phyloP scores from a whole-genome alignment of 106 monocot genomes.

The Phalaenopsis equestris region DNA sequence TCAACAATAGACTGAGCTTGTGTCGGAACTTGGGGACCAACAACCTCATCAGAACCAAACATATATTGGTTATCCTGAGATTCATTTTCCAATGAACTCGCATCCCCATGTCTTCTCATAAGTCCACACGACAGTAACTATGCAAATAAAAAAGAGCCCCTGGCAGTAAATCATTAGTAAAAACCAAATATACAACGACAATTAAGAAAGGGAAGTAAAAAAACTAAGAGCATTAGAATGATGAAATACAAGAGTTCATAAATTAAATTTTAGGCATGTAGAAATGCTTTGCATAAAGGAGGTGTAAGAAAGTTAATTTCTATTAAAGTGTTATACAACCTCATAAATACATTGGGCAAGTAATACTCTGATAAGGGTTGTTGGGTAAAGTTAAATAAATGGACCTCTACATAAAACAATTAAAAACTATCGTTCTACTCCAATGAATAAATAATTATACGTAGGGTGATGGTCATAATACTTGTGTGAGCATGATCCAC shows the following conservation, averaged over 20 bases:
- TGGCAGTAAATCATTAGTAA: slow-evolving; percentile 95
- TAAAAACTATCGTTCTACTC: background rate
- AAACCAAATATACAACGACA: slow-evolving; percentile 60
- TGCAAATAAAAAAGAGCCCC: slow-evolving; percentile 77
- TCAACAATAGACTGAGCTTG: slow-evolving; percentile 79
- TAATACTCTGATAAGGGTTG: background rate
- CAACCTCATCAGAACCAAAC: slow-evolving; percentile 50
- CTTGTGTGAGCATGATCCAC: background rate
- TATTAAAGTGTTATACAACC: background rate
- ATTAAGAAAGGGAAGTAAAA: background rate
- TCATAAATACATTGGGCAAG: background rate
- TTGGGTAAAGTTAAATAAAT: background rate
- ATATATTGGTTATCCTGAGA: slow-evolving; percentile 18
- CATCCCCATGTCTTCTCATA: slow-evolving; percentile 24
- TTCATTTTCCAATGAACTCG: slow-evolving; percentile 20
- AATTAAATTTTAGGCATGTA: background rate
- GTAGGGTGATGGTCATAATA: background rate
- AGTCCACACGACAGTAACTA: slow-evolving; percentile 67
- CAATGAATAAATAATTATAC: background rate
- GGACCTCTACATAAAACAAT: background rate
- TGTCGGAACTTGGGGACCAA: slow-evolving; percentile 52
- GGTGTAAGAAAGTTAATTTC: background rate
- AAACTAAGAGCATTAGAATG: background rate
- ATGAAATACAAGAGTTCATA: background rate
- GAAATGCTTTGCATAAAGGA: background rate